phyloP scores from a whole-genome alignment of 2,329 filamentous ascomycete species.

The Cladophialophora psammophila region DNA sequence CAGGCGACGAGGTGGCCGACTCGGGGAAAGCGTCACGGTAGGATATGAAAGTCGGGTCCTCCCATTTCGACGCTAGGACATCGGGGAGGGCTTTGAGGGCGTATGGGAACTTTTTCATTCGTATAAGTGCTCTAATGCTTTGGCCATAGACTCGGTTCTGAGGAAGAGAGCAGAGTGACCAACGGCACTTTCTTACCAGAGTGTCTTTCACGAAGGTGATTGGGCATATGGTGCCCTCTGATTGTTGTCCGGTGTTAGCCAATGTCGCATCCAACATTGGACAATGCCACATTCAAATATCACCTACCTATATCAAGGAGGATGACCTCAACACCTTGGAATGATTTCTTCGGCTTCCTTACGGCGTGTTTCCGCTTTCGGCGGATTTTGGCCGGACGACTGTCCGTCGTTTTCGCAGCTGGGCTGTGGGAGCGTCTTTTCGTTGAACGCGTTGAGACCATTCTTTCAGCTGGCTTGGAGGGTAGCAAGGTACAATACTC shows the following conservation, averaged over 20 bases:
- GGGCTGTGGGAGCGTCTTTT: slow-evolving; percentile 28
- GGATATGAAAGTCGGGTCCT: slow-evolving; percentile 27
- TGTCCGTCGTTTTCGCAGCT: background rate
- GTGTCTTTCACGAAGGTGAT: slow-evolving; percentile 38
- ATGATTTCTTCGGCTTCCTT: slow-evolving; percentile 2
- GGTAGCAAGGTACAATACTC: too few species aligned
- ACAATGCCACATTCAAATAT: background rate
- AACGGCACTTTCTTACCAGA: slow-evolving; percentile 25
- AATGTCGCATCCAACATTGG: background rate
- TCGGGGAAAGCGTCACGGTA: slow-evolving; percentile 35
- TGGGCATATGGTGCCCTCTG: slow-evolving; percentile 39
- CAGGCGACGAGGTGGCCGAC: slow-evolving; percentile 26
- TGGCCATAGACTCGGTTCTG: background rate
- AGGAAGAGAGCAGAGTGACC: background rate
- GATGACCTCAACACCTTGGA: slow-evolving; percentile 17
- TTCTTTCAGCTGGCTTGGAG: background rate
- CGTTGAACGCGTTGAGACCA: slow-evolving; percentile 27
- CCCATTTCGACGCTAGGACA: slow-evolving; percentile 31
- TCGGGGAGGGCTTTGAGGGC: slow-evolving; percentile 35
- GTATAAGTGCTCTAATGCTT: background rate
- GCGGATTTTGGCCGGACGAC: slow-evolving; percentile 12
- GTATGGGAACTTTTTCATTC: slow-evolving; percentile 34
- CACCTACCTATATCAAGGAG: slow-evolving; percentile 31
- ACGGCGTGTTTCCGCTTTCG: background rate
- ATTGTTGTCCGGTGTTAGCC: slow-evolving; percentile 2